A percentile compares a stretch with the other conserved stretches of the same genome.
Conservation (phyloP, 78 protist species). For the Emiliania huxleyi region DNA sequence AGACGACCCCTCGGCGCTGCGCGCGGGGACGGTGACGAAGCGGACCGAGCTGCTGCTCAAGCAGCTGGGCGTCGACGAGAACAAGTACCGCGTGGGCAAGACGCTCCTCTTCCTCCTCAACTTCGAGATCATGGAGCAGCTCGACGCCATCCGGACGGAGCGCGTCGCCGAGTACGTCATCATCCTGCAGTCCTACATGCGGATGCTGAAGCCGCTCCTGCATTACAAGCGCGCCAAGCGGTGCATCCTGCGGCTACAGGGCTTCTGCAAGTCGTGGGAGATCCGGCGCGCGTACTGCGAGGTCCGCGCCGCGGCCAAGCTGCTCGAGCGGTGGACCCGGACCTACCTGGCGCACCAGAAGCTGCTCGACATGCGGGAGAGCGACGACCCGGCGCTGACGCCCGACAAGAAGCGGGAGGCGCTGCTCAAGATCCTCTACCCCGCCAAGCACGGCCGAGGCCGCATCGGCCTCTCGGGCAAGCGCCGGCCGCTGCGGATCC, state of each 20-base stretch:
- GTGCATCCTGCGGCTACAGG: not conserved
- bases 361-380: not conserved
- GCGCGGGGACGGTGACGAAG: not conserved
- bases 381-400: not conserved
- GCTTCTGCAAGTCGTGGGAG: not conserved
- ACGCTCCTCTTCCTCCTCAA: not conserved
- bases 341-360: not conserved
- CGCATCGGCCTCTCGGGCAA: not conserved
- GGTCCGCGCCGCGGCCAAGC: not conserved
- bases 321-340: not conserved
- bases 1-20: not conserved
- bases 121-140: not conserved
- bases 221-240: no score
- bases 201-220: no score
- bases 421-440: not conserved
- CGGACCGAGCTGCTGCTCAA: not conserved
- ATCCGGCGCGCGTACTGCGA: not conserved
- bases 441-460: not conserved
- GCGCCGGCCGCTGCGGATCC: not conserved
- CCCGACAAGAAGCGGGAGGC: not conserved
- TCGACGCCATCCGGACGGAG: not conserved
- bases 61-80: not conserved
- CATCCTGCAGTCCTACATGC: not conserved
- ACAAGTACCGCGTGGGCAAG: conserved; percentile 7
- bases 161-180: not conserved